A percentile compares a stretch with the other conserved stretches of the same genome.
Conservation (phyloP, 257 asterid species). For the Mentha longifolia region DNA sequence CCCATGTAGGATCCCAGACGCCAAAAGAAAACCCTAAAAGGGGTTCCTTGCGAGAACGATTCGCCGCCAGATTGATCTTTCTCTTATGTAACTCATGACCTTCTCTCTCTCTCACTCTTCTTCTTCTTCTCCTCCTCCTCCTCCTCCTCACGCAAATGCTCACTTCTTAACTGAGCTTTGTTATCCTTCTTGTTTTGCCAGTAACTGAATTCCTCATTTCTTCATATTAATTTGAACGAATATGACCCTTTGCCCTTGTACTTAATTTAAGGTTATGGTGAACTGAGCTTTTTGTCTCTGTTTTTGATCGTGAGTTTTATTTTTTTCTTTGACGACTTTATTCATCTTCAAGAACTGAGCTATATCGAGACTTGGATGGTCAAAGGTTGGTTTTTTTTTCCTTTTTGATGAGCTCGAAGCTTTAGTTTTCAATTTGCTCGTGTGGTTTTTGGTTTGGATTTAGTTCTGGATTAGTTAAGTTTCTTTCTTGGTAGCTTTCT, state of each 20-base stretch:
- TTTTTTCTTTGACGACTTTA: conserved; percentile 21
- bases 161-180: conserved; percentile 34
- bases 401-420: conserved; percentile 25
- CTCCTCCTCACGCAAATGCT: conserved; percentile 20
- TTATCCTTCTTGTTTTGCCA: neutral
- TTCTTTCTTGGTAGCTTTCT: conserved; percentile 31
- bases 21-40: conserved; percentile 74
- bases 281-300: conserved; percentile 19
- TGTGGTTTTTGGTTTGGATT: conserved; percentile 37
- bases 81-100: conserved; percentile 38
- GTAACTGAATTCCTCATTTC: conserved; percentile 18
- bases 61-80: conserved; percentile 84
- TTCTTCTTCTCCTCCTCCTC: too few species aligned
- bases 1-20: too few species aligned
- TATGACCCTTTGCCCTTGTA: conserved; percentile 36
- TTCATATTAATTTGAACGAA: conserved; percentile 31
- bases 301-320: conserved; percentile 45
- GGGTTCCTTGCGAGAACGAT: conserved; percentile 70
- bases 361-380: conserved; percentile 43
- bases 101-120: too few species aligned
- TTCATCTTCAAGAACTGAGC: conserved; percentile 34
- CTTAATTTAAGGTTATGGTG: conserved; percentile 24
- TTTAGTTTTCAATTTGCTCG: conserved; percentile 29
- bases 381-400: conserved; percentile 52
- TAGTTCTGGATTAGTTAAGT: conserved; percentile 28